Evolutionary conservation across 805 yeast species (phyloP).

Genomic region (Metschnikowia kofuensis): DNA sequence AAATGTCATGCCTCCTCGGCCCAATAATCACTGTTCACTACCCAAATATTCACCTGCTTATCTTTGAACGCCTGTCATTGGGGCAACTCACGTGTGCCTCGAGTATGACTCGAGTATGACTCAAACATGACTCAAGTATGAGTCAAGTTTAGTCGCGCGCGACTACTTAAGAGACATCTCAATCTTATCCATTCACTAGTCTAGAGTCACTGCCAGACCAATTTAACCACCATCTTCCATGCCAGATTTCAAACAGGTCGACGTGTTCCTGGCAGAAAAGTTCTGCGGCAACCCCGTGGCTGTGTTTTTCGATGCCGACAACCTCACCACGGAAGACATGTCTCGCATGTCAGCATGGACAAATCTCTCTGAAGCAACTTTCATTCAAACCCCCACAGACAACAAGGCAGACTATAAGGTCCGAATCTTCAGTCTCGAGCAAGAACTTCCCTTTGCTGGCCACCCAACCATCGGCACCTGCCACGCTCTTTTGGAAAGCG

Average conservation of each 20-base stretch:
- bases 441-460: conserved; percentile 61
- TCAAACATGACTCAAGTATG: too few species aligned
- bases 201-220: too few species aligned
- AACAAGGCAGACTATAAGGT: conserved; percentile 44
- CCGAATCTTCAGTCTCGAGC: conserved; percentile 46
- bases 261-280: conserved; percentile 38
- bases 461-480: conserved; percentile 60
- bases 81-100: too few species aligned
- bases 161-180: too few species aligned
- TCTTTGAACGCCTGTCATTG: too few species aligned
- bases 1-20: too few species aligned
- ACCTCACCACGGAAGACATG: conserved; percentile 39
- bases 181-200: too few species aligned
- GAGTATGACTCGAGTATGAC: too few species aligned
- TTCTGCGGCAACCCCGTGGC: conserved; percentile 57
- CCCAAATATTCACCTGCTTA: too few species aligned
- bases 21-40: too few species aligned
- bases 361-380: conserved; percentile 58
- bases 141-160: too few species aligned
- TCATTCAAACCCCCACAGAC: conserved; percentile 41
- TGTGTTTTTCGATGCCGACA: conserved; percentile 43
- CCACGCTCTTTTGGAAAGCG: conserved; percentile 42
- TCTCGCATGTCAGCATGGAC: conserved; percentile 56
- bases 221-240: neutral
- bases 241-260: conserved; percentile 34